Base-by-base conservation (phyloP, 1,139 yeast species). In the Kodamaea arcana region DNA sequence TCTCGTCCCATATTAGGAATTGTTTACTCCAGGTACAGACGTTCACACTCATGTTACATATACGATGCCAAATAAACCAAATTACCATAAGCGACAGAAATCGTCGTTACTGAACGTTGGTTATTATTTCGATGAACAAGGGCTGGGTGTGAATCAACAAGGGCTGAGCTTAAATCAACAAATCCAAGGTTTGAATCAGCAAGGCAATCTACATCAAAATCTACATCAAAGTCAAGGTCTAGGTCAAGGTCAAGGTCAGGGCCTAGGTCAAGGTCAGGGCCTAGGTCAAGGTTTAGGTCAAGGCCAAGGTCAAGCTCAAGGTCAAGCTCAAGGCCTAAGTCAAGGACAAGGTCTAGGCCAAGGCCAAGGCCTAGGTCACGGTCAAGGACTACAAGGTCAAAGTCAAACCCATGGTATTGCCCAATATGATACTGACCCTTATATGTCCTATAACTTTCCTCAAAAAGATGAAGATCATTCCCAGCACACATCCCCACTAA, bases 71-170 rank as follows among this genome's bases (percentile, higher is more conserved):
- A 39, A 34, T 32, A 36, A 39, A 34, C 38, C 35, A 14, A 36
- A 27, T 27, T 32, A 31, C 36, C 72, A 66, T 47, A 66, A 66
- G 47, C 69, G 72, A 41, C 72, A 65, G 53, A 65, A 65, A 46
- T 62, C 69, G 39, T 62, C 66, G 28, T 38, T 62, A 32, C 67
- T 61, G 67, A 63, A 57, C 43, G 47, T 55, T 16, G 60, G 64
- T 20, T 61, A 56, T 41, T 59, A 61, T 40, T 59, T 57, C 40
- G 51, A 47, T 14, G 52, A 46, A 24, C 39, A 33, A 13, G 11
- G 11, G 20, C 44, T 14, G 25, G 33, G 27, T 10, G 34, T 27
- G n/a, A 29, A 27, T 21, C 43, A 32, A 21, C 37, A 33, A 11
- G 39, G 28, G 15, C 32, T 18, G 18, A 32, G n/a, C 20, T 15